Base-by-base conservation (phyloP, 176 grass and related monocot species). In the Carex kokanica region DNA sequence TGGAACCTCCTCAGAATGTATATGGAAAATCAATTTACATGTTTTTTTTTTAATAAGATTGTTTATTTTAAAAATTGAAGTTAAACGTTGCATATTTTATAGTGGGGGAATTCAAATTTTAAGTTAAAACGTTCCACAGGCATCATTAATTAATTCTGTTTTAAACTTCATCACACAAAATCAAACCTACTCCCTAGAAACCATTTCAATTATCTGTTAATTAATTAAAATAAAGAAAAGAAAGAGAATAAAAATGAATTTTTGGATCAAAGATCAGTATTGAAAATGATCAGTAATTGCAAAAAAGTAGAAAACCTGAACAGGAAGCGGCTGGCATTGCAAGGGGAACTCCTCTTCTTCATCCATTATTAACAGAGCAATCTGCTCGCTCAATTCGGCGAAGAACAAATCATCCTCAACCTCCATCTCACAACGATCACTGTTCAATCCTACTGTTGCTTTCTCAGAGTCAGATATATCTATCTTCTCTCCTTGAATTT, bases 371-470 rank as follows among this genome's bases (percentile, higher is more conserved):
- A 98, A 84, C 23, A 93, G 93, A 12, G 96, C 92, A 82, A 98
- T 98, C 84, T 89, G 89, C 89, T 95, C 91, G 93, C 96, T 98
- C 80, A 95, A 90, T 70, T 98, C 93, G 6, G 96, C 96, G 79
- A 98, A 98, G 89, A 93, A 89, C 64, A 93, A 27, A 94, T 98
- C 96, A 86, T 98, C 90, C 86, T 90, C 85, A 53, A 87, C 62
- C 74, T 88, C 88, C 91, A 88, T 88, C 47, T 9, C 72, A 29
- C 17, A 54, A 15, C 43, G 1, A 25, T 75, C 72, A 75, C 5
- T 51, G 24, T 74, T 23, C 11, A 74, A 51, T 52, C 21, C 10
- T 14, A 13, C 56, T 59, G 17, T 20, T n/a, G 3, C 16, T 17
- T 18, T 57, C 55, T 57, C 55, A 57, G 15, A 57, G n/a, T n/a